phyloP scores from a whole-genome alignment of 345 rosid species.

The Bruguiera parviflora region DNA sequence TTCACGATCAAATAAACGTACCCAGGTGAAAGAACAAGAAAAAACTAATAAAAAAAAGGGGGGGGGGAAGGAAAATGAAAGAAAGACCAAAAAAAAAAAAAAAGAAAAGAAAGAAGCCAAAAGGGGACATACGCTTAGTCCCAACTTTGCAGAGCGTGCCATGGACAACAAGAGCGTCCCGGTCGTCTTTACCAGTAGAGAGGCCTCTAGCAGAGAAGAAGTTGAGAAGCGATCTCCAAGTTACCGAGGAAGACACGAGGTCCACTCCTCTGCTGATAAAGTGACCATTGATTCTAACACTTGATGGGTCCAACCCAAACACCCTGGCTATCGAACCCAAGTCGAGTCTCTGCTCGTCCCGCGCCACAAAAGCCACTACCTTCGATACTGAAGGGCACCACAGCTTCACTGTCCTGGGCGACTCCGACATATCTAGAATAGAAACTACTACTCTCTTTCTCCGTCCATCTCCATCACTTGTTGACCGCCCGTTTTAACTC shows the following conservation, averaged over 20 bases:
- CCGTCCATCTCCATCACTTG: too few species aligned
- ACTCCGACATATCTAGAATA: too few species aligned
- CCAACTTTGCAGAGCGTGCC: conserved; percentile 67
- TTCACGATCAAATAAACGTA: too few species aligned
- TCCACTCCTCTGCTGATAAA: conserved; percentile 73
- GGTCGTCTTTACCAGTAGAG: conserved; percentile 54
- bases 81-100: not conserved
- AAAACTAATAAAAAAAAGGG: not conserved
- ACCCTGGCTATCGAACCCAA: conserved; percentile 56
- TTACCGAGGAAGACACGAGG: conserved; percentile 59
- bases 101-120: not conserved
- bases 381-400: conserved; percentile 54
- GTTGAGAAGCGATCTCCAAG: conserved; percentile 70
- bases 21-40: not conserved
- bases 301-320: conserved; percentile 67
- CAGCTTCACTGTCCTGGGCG: conserved; percentile 46
- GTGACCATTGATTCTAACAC: conserved; percentile 80
- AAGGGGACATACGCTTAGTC: conserved; percentile 44
- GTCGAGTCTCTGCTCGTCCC: conserved; percentile 64
- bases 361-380: conserved; percentile 34
- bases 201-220: conserved; percentile 78
- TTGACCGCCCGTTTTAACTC: too few species aligned
- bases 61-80: not conserved
- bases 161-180: conserved; percentile 54
- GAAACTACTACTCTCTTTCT: too few species aligned